Evolutionary conservation across 2,329 filamentous ascomycete genomes (phyloP), one percentile per base, ranked within the genome.

Genomic region (Neonectria faginata): DNA sequence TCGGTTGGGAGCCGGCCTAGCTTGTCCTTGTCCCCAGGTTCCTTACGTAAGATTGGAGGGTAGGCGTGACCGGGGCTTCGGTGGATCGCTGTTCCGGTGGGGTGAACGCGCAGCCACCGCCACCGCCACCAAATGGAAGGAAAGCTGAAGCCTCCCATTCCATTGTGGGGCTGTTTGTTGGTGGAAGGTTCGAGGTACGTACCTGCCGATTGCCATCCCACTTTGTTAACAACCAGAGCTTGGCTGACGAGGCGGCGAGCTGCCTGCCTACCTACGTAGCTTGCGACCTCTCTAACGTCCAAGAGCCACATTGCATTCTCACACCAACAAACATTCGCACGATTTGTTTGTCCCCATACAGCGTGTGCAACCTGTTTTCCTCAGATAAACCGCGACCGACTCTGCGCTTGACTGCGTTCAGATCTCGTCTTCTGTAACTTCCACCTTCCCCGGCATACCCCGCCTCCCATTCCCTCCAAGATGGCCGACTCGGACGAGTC

Each of bases 71-170:
- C 50, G n/a, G 69, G 75, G 68, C 57, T 50, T 70, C 71, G 72
- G 75, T 70, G 62, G 72, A 75, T 75, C 67, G 29, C 69, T 76
- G 66, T 73, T 75, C 73, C 73, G 73, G 73, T 71, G 72, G 71
- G 72, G 72, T 70, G 56, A 60, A 60, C 52, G 59, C 58, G 63
- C 64, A 64, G 65, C 66, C 71, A 68, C 71, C 57, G 69, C 71
- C 71, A 71, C 71, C 65, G 65, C 57, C 64, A 59, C 57, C 52
- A 42, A 22, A 20, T 20, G 22, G 22, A 10, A 12, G 45, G 36
- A 22, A 31, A 27, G 25, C 41, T 39, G 54, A 48, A 45, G 41
- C 11, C 16, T 5, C 22, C 22, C 22, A 22, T 22, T 29, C 41
- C 29, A 27, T 42, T 16, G 25, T 18, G 55, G 29, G 27, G 42